Percentiles rank a stretch among this genome's conserved stretches.
phyloP scores from a whole-genome alignment of 192 early-diverging fungal genomes.

The Phlyctochytrium arcticum region DNA sequence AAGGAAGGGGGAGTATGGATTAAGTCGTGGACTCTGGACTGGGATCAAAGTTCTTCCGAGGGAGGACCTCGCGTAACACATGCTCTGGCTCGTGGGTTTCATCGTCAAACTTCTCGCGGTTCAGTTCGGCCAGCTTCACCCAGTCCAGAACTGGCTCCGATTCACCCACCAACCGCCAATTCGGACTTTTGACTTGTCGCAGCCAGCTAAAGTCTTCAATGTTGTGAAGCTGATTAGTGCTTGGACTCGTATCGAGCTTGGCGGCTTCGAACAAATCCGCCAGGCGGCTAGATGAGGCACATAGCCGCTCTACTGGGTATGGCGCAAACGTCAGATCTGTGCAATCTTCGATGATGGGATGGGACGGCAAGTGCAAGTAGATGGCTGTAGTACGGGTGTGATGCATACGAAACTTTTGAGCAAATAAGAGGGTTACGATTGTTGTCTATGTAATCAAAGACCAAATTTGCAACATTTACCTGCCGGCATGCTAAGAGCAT shows the following conservation, averaged over 20 bases:
- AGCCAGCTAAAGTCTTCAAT: conserved; percentile 96
- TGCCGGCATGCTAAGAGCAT: conserved; percentile 73
- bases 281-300: conserved; percentile 18
- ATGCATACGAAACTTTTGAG: conserved; percentile 75
- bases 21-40: too few species aligned
- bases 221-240: conserved; percentile 48
- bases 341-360: conserved; percentile 87
- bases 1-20: too few species aligned
- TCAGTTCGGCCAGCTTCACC: too few species aligned
- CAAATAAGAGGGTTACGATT: not conserved
- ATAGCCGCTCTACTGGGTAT: conserved; percentile 31
- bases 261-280: conserved; percentile 21
- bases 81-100: too few species aligned
- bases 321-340: conserved; percentile 62
- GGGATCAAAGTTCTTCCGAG: too few species aligned
- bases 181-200: conserved; percentile 19
- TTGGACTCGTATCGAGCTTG: conserved; percentile 2
- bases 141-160: not conserved
- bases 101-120: too few species aligned
- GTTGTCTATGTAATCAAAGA: not conserved
- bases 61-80: too few species aligned
- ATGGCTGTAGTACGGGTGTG: conserved; percentile 58
- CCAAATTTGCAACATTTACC: conserved; percentile 40
- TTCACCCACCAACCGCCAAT: conserved; percentile 17
- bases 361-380: conserved; percentile 66